Evolutionary conservation across 73 alveolate species (phyloP).

Genomic region (Tetrahymena borealis): DNA sequence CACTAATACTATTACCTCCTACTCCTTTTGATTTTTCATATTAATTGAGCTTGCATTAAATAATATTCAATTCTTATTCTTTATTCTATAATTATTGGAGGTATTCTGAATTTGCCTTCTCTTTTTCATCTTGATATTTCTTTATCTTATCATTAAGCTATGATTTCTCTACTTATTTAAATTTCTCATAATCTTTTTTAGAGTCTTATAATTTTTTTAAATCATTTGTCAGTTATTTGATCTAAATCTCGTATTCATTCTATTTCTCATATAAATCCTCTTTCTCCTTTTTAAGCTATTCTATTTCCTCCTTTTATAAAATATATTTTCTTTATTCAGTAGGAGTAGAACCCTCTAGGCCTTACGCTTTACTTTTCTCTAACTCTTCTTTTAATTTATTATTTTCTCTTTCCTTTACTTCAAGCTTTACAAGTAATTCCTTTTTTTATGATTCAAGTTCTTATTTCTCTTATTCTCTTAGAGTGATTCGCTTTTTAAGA

Average conservation of each 20-base stretch:
- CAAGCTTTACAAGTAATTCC: slow-evolving; percentile 6
- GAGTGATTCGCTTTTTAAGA: background rate
- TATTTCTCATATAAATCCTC: slow-evolving; percentile 21
- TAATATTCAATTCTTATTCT: background rate
- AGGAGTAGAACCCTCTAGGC: background rate
- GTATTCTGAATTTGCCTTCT: slow-evolving; percentile 5
- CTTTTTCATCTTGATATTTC: slow-evolving; percentile 15
- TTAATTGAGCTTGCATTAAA: background rate
- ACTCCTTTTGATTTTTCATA: background rate
- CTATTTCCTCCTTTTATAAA: slow-evolving; percentile 24
- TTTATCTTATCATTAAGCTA: slow-evolving; percentile 21
- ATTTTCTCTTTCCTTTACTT: slow-evolving; percentile 20
- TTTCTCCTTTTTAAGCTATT: slow-evolving; percentile 12
- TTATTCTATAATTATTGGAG: background rate
- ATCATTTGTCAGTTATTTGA: slow-evolving; percentile 5
- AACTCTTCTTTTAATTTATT: slow-evolving; percentile 9
- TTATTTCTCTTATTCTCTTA: slow-evolving; percentile 12
- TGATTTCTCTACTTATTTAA: slow-evolving; percentile 8
- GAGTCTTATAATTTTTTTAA: slow-evolving; percentile 4
- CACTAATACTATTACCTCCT: slow-evolving; percentile 7
- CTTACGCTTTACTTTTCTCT: background rate
- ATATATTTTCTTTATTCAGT: slow-evolving; percentile 12
- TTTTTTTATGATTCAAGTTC: slow-evolving; percentile 12
- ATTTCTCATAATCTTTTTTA: slow-evolving; percentile 15
- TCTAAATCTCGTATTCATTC: slow-evolving; percentile 3